phyloP scores from a whole-genome alignment of 1,284 basidiomycete genomes.

The Mrakiaceae sp. region DNA sequence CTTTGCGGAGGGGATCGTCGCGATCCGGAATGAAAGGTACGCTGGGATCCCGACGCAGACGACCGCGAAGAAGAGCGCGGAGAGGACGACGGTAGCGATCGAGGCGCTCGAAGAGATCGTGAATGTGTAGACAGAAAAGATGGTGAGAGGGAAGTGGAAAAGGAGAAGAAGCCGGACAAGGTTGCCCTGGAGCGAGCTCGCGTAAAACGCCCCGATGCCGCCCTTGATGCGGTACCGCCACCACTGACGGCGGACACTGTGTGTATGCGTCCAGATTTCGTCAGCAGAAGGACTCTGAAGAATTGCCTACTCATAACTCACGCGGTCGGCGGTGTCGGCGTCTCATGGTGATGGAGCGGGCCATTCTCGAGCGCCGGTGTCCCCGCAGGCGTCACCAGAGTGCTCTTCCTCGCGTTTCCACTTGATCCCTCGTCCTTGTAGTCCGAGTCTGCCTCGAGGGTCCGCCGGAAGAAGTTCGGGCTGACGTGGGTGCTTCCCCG shows the following conservation, averaged over 20 bases:
- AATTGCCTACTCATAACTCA: too few species aligned
- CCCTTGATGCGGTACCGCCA: conserved; percentile 33
- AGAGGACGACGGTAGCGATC: conserved; percentile 51
- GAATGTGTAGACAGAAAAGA: conserved; percentile 82
- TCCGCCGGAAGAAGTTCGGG: background rate
- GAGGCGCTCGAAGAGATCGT: conserved; percentile 39
- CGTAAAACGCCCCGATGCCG: conserved; percentile 36
- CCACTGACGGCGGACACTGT: conserved; percentile 26
- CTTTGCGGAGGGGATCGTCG: conserved; percentile 69
- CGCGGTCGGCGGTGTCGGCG: background rate
- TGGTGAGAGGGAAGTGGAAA: conserved; percentile 87
- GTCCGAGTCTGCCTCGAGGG: background rate
- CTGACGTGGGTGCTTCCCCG: background rate
- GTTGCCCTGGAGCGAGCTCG: conserved; percentile 44
- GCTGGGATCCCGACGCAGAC: conserved; percentile 69
- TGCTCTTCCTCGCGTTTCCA: too few species aligned
- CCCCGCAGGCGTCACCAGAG: too few species aligned
- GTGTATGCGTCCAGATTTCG: conserved; percentile 4
- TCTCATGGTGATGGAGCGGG: too few species aligned
- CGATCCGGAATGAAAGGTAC: conserved; percentile 61
- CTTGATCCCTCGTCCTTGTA: too few species aligned
- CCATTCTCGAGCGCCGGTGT: too few species aligned
- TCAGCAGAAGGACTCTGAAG: too few species aligned
- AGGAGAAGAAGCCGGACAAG: conserved; percentile 76
- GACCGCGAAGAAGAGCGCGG: conserved; percentile 60